A percentile compares a stretch with the other conserved stretches of the same genome.
Conservation (phyloP, 2,329 filamentous ascomycete genomes). For the Epichloe glyceriae region DNA sequence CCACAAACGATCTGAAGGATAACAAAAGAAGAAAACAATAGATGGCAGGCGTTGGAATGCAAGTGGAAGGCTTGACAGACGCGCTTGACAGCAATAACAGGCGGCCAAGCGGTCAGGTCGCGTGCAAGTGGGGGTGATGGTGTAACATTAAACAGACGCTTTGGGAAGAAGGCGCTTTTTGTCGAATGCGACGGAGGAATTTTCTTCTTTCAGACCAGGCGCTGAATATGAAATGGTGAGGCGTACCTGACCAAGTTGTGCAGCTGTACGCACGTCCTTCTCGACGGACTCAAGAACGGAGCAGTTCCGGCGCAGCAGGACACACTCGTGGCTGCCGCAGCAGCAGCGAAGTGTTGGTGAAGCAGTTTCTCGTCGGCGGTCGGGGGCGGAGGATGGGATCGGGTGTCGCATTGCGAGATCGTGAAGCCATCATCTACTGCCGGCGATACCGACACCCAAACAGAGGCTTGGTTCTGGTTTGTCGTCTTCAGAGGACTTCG, state of each 20-base stretch:
- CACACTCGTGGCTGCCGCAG: slow-evolving; percentile 70
- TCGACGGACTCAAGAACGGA: slow-evolving; percentile 68
- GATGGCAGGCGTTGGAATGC: slow-evolving; percentile 3
- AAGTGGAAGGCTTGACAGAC: neutral
- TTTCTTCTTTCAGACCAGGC: neutral
- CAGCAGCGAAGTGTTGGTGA: slow-evolving; percentile 52
- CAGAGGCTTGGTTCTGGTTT: neutral
- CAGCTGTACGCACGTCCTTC: slow-evolving; percentile 75
- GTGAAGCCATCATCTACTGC: slow-evolving; percentile 5
- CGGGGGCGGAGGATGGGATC: slow-evolving; percentile 12
- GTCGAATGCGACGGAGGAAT: neutral
- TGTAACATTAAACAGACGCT: neutral
- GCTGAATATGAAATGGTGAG: neutral
- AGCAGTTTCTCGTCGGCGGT: slow-evolving; percentile 12
- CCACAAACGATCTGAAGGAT: neutral
- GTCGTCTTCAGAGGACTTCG: slow-evolving; percentile 2
- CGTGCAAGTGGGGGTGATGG: neutral
- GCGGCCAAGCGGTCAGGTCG: neutral
- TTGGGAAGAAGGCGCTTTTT: neutral
- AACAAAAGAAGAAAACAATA: neutral
- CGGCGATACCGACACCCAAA: slow-evolving; percentile 4
- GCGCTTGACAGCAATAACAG: neutral
- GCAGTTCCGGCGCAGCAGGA: slow-evolving; percentile 70
- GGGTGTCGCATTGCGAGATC: slow-evolving; percentile 2
- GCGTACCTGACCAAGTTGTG: slow-evolving; percentile 81